Evolutionary conservation across 306 rosid genomes (phyloP).

Genomic region (Ammopiptanthus mongolicus): DNA sequence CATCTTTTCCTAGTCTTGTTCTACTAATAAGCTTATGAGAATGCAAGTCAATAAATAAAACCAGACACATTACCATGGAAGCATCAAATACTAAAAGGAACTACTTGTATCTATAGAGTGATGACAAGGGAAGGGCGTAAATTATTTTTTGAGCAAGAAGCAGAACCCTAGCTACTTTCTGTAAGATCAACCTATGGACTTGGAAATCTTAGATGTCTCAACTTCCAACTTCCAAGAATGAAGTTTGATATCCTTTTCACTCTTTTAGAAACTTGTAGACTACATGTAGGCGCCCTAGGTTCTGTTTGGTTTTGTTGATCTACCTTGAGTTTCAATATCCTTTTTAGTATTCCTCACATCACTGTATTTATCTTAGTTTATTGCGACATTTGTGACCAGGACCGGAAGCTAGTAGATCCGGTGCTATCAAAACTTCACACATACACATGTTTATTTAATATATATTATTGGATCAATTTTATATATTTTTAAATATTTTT

Average conservation of each 20-base stretch:
- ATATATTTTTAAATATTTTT: no score
- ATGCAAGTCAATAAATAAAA: neutral
- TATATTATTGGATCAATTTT: no score
- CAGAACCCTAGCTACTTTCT: neutral
- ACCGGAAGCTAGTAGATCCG: conserved; percentile 9
- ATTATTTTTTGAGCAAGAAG: conserved; percentile 1
- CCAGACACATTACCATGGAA: neutral
- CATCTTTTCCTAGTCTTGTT: conserved; percentile 21
- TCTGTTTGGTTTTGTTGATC: conserved; percentile 1
- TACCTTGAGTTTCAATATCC: neutral
- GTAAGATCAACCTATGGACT: conserved; percentile 2
- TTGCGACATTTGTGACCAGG: conserved; percentile 15
- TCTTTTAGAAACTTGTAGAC: conserved; percentile 15
- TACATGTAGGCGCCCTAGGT: conserved; percentile 3
- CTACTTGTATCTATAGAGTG: neutral
- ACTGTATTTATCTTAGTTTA: neutral
- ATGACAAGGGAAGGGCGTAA: conserved; percentile 5
- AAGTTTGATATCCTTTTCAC: conserved; percentile 21
- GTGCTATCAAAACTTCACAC: no score
- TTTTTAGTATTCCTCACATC: conserved; percentile 13
- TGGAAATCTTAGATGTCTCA: conserved; percentile 12
- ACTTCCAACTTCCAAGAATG: conserved; percentile 8
- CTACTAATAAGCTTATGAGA: conserved; percentile 11
- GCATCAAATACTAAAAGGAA: neutral
- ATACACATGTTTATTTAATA: no score